phyloP scores from a whole-genome alignment of 2,329 filamentous ascomycete genomes.

The Beauveria sp. region DNA sequence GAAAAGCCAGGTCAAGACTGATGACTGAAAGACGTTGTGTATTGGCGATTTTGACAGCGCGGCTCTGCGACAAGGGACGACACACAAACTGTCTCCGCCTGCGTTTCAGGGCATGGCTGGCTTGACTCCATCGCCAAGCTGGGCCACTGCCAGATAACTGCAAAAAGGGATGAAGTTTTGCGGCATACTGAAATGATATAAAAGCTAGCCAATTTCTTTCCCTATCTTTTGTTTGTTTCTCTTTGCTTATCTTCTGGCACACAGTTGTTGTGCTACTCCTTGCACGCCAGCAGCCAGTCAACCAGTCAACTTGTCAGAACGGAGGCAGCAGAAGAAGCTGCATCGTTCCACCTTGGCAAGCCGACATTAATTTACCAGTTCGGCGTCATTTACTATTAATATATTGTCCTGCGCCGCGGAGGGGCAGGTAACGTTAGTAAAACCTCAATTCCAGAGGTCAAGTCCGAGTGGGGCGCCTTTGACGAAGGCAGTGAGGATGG shows the following conservation, averaged over 20 bases:
- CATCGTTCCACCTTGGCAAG: no score
- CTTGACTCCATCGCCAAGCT: background rate
- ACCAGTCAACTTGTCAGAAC: no score
- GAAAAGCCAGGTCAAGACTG: conserved; percentile 14
- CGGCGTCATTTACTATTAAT: no score
- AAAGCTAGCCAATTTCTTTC: background rate
- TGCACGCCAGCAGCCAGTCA: no score
- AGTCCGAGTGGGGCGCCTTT: no score
- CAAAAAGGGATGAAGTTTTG: background rate
- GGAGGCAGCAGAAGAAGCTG: no score
- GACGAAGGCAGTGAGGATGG: no score
- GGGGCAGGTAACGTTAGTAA: no score
- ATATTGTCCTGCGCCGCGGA: no score
- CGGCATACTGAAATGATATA: background rate
- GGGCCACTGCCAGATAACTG: background rate
- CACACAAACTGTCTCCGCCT: conserved; percentile 9
- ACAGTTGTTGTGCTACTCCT: no score
- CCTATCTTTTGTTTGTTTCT: background rate
- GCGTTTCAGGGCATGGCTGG: conserved; percentile 1
- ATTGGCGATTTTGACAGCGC: background rate
- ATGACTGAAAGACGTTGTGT: background rate
- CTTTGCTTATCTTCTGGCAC: background rate
- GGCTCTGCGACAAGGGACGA: conserved; percentile 5
- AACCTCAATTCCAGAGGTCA: no score
- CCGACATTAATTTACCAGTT: no score